Evolutionary conservation across 371 early-diverging fungal species (phyloP).

Genomic region (Vittaforma corneae): DNA sequence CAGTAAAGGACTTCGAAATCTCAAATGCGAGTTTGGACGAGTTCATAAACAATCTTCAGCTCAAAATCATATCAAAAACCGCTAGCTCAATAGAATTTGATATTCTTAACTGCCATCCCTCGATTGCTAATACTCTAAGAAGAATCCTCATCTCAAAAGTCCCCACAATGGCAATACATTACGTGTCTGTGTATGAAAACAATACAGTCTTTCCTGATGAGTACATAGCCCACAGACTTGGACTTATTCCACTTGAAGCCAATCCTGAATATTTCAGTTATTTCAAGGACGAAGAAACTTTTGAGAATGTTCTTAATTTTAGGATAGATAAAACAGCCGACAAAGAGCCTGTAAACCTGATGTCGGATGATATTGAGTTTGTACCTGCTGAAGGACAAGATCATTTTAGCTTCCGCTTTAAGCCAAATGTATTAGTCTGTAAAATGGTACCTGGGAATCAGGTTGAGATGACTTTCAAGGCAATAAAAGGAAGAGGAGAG

Average conservation of each 20-base stretch:
- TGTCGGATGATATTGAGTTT: constrained; percentile 70
- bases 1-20: not conserved
- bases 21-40: constrained; percentile 9
- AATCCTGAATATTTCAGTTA: constrained; percentile 68
- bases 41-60: constrained; percentile 12
- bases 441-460: constrained; percentile 87
- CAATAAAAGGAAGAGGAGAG: constrained; percentile 78
- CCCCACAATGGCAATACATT: constrained; percentile 94
- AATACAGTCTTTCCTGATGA: constrained; percentile 91
- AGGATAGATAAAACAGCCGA: constrained; percentile 61
- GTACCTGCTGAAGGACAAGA: constrained; percentile 75
- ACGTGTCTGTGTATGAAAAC: constrained; percentile 84
- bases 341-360: constrained; percentile 60
- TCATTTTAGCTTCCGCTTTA: constrained; percentile 65
- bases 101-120: constrained; percentile 32
- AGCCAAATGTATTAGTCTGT: constrained; percentile 77
- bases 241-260: constrained; percentile 78
- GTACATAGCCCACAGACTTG: constrained; percentile 88
- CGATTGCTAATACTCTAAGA: constrained; percentile 80
- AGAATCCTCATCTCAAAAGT: constrained; percentile 90
- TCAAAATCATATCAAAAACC: constrained; percentile 24
- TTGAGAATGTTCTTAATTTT: constrained; percentile 71
- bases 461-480: constrained; percentile 74
- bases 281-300: constrained; percentile 67
- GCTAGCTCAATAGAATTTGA: constrained; percentile 39